Base-by-base conservation (phyloP, 176 grass and related monocot species). In the Zizania latifolia region DNA sequence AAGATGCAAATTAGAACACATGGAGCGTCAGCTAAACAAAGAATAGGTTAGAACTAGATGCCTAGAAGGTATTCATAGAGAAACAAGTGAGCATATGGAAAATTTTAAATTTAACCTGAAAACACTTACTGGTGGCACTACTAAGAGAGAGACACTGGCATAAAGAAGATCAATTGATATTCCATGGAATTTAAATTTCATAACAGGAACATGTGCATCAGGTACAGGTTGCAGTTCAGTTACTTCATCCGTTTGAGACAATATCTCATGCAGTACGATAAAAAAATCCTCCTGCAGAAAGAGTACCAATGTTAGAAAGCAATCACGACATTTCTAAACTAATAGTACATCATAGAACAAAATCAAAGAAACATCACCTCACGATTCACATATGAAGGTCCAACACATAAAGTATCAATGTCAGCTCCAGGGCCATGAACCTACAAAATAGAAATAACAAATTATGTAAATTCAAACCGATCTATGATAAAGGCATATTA, bases 161-260 rank as follows among this genome's bases (percentile, higher is more conserved):
- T 99, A 99, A 78, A 99, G 92, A 76, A 99, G 92, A 32, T 99
- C 96, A 58, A 99, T 95, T 16, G 96, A 94, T 84, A 99, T 99
- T 85, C 96, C 92, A 51, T 67, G 80, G 65, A 95, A 92, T 70
- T 99, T 99, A 43, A 99, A 95, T 88, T 85, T 99, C 92, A 99
- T 90, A 68, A 99, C 92, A 74, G 96, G 96, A 62, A 99, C 96
- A 90, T 99, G 91, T 29, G 96, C 91, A 77, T 92, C 92, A 65
- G 96, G 91, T 43, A 99, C 89, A 73, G 96, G 92, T 61, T 99
- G 92, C 17, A 99, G 63, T 75, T 99, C 87, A 35, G 87, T 84
- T 17, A 99, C 89, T 68, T 95, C 89, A 50, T 89, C 89, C 12
- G 80, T 92, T 77, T 90, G 87, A 1, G 82, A 55, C 70, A 99